These are phyloP conservation scores for Cymbopogon flexuosus DNA, from an alignment of 202 grass and related monocot genomes.

Conservation along the genomic window DNA sequence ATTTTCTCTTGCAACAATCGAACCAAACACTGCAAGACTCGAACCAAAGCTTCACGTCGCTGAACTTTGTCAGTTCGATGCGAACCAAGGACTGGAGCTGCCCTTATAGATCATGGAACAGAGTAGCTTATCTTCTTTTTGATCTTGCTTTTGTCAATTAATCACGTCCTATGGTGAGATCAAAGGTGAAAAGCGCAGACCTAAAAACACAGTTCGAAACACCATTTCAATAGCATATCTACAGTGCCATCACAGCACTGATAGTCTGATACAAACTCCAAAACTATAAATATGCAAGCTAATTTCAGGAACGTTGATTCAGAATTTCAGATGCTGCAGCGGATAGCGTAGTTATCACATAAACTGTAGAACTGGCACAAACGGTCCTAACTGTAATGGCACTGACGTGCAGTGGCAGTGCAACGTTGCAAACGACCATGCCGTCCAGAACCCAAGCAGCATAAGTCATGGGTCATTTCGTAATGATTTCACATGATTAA, in stretches of 20 bases:
- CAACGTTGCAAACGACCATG: not conserved
- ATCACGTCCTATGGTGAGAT: not conserved
- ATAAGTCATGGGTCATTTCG: not conserved
- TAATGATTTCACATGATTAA: slow-evolving; percentile 26
- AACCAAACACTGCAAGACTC: too few species aligned
- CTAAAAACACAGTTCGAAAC: not conserved
- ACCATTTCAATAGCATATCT: too few species aligned
- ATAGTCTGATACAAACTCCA: not conserved
- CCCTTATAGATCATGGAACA: not conserved
- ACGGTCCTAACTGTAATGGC: not conserved
- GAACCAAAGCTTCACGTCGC: too few species aligned
- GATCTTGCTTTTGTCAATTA: not conserved
- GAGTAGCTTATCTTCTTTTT: not conserved
- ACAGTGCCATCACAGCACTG: not conserved
- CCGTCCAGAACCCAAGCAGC: not conserved
- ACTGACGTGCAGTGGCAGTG: not conserved
- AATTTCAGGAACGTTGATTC: not conserved
- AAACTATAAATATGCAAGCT: not conserved
- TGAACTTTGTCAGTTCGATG: too few species aligned
- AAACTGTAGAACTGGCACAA: not conserved
- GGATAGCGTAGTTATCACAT: not conserved
- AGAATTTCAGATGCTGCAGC: not conserved
- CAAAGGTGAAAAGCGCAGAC: not conserved
- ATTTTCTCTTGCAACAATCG: too few species aligned
- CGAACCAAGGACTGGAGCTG: too few species aligned